Evolutionary conservation across 108 stramenopile genomes (phyloP).

Genomic region (Cylindrotheca closterium): DNA sequence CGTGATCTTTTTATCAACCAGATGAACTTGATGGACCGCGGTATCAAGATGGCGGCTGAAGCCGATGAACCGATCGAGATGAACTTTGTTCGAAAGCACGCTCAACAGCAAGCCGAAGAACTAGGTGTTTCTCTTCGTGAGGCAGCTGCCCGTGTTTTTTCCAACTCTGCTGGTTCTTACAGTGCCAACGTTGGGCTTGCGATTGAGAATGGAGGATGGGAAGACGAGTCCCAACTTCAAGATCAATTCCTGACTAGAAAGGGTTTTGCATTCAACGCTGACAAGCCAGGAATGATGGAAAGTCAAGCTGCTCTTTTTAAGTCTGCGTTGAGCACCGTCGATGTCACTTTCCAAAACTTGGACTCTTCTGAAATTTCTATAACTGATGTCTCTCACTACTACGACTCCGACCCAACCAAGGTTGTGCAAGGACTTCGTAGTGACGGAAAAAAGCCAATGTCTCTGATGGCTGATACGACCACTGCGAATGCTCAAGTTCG

Average conservation of each 20-base stretch:
- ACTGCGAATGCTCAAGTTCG: slow-evolving; percentile 97
- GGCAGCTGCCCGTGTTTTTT: slow-evolving; percentile 94
- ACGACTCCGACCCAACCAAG: slow-evolving; percentile 97
- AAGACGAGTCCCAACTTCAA: slow-evolving; percentile 90
- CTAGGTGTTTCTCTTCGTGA: slow-evolving; percentile 85
- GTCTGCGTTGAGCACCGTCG: slow-evolving; percentile 89
- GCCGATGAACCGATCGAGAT: slow-evolving; percentile 89
- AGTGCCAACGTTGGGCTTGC: slow-evolving; percentile 96
- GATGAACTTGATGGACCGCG: slow-evolving; percentile 98
- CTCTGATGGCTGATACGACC: slow-evolving; percentile 96
- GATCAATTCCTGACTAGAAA: slow-evolving; percentile 94
- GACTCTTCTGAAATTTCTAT: slow-evolving; percentile 96
- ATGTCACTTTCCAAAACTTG: slow-evolving; percentile 97
- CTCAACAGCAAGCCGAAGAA: slow-evolving; percentile 89
- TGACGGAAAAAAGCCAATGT: slow-evolving; percentile 95
- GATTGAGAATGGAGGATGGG: slow-evolving; percentile 98
- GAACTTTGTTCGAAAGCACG: slow-evolving; percentile 97
- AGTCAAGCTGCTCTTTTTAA: slow-evolving; percentile 94
- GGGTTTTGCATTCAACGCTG: slow-evolving; percentile 96
- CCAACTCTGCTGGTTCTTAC: slow-evolving; percentile 97
- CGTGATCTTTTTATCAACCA: slow-evolving; percentile 99
- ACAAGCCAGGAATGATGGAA: slow-evolving; percentile 98
- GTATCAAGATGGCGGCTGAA: slow-evolving; percentile 97
- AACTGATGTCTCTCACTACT: slow-evolving; percentile 96
- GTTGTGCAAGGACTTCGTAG: slow-evolving; percentile 94